Base-by-base conservation (phyloP, 2,329 filamentous ascomycete species). In the Clonostachys byssicola region DNA sequence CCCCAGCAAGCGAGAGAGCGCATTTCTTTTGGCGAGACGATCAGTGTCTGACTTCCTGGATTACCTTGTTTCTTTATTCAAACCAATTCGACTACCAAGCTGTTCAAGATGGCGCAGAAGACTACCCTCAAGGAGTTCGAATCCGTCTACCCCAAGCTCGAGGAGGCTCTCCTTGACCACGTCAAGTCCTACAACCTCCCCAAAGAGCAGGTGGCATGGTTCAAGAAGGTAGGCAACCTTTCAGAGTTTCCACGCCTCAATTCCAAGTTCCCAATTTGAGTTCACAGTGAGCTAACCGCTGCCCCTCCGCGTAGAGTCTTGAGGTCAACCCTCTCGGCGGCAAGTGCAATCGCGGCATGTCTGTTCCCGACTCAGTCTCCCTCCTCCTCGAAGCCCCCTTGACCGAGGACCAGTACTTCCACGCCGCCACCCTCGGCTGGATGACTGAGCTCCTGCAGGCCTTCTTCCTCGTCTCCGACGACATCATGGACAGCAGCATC, bases 301-400 rank as follows among this genome's bases (percentile, higher is more conserved):
- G 23, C 23, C 23, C 23, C 43, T 35, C 43, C 10, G 16, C 16
- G 14, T 20, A 96, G 90, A 86, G 80, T 52, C 80, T 97, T 60
- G 81, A 92, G 64, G 79, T 83, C 73, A 99, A 99, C 73, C 83
- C 89, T 7, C 75, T 94, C 46, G 94, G 94, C 58, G 94, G 94
- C 65, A 99, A 99, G 78, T 96, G 92, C 77, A 99, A 99, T 75
- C 90, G 94, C 63, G 94, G 94, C 73, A 95, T 99, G 83, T 97
- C 92, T 43, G 92, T 97, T 51, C 87, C 94, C 56, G 94, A 99
- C 73, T 94, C 91, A 42, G 85, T 86, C 54, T 86, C 89, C 54
- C 76, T 94, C 60, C 83, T 97, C 53, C 81, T 92, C 62, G 77
- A 70, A 56, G 74, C 81, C 57, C 74, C 87, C 47, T 83, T 97